These are phyloP conservation scores for Pythium phragmitis DNA, from an alignment of 352 stramenopile species.

Conservation along the genomic window DNA sequence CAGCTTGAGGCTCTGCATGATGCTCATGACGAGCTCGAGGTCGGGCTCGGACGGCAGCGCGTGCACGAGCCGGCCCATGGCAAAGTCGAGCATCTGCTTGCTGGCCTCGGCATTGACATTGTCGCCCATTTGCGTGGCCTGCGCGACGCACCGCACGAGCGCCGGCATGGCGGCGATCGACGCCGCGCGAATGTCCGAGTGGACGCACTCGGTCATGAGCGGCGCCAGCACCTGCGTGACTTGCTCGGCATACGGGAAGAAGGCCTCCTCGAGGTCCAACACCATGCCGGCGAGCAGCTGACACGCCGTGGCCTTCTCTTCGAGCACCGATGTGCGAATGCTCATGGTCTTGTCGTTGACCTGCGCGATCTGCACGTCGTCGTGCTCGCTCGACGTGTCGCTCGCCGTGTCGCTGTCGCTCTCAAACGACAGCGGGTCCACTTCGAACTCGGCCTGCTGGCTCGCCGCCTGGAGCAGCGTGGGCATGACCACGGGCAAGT, in stretches of 20 bases:
- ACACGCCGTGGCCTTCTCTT: constrained; percentile 84
- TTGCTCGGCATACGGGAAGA: constrained; percentile 87
- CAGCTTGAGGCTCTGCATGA: constrained; percentile 86
- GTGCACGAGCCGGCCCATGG: constrained; percentile 69
- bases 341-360: constrained; percentile 82
- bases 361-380: constrained; percentile 83
- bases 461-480: constrained; percentile 72
- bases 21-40: constrained; percentile 79
- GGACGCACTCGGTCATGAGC: constrained; percentile 80
- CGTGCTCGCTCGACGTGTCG: constrained; percentile 40
- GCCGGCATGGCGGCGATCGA: constrained; percentile 79
- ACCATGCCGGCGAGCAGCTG: constrained; percentile 78
- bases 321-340: constrained; percentile 78
- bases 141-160: constrained; percentile 71
- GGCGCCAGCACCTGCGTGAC: constrained; percentile 80
- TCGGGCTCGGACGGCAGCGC: constrained; percentile 81
- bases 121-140: constrained; percentile 25
- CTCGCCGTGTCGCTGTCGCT: constrained; percentile 58
- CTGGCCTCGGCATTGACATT: constrained; percentile 39
- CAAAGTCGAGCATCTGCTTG: constrained; percentile 87
- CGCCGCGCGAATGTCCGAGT: constrained; percentile 81
- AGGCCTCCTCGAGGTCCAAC: constrained; percentile 73
- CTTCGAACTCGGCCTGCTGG: constrained; percentile 84
- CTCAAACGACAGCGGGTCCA: constrained; percentile 58
- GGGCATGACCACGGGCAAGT: constrained; percentile 80